Evolutionary conservation across 192 early-diverging fungal genomes (phyloP).

Genomic region (Mortierella claussenii): DNA sequence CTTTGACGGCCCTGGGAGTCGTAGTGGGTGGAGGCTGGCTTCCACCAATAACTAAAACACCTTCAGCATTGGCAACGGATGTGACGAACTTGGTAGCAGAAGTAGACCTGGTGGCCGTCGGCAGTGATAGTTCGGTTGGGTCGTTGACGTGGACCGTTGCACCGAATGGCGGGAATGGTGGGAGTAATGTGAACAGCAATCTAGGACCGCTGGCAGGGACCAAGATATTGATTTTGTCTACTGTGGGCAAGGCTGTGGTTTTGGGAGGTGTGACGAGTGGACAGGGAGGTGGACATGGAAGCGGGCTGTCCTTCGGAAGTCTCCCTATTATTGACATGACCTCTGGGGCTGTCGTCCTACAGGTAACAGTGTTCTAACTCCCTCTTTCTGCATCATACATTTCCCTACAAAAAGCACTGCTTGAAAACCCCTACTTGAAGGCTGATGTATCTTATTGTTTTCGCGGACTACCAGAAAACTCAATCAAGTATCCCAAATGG

Average conservation of each 20-base stretch:
- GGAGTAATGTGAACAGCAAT: slow-evolving; percentile 20
- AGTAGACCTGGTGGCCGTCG: slow-evolving; percentile 12
- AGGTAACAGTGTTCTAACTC: too few species aligned
- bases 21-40: slow-evolving; percentile 48
- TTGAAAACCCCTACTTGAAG: too few species aligned
- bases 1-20: slow-evolving; percentile 7
- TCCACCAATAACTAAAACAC: slow-evolving; percentile 2
- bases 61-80: slow-evolving; percentile 13
- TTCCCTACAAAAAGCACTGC: too few species aligned
- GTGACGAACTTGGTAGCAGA: slow-evolving; percentile 25
- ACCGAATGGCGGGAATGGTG: slow-evolving; percentile 8
- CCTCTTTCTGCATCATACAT: too few species aligned
- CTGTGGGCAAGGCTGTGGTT: slow-evolving; percentile 20
- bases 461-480: too few species aligned
- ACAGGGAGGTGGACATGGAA: slow-evolving; percentile 1
- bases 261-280: slow-evolving; percentile 24
- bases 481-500: not conserved
- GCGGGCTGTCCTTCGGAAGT: slow-evolving; percentile 20
- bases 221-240: slow-evolving; percentile 15
- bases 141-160: slow-evolving; percentile 20
- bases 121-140: not conserved
- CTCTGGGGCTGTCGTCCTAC: slow-evolving; percentile 23
- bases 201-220: slow-evolving; percentile 26
- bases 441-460: too few species aligned
- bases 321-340: slow-evolving; percentile 27